phyloP scores from a whole-genome alignment of 176 grass and related monocot genomes.

The Pontederia paniculata region DNA sequence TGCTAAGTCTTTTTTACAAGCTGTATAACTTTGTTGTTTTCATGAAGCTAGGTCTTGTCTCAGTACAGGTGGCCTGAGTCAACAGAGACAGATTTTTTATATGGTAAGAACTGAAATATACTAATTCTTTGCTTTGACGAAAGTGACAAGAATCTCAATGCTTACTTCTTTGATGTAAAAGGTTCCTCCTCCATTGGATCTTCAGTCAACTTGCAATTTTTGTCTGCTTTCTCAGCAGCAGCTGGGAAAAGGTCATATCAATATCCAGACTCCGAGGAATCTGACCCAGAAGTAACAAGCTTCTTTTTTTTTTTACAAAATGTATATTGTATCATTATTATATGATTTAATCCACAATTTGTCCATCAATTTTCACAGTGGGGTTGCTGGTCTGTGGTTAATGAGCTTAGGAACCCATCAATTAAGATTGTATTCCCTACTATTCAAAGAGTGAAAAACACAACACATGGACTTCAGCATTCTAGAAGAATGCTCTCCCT shows the following conservation, averaged over 20 bases:
- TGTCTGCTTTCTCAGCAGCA: conserved; percentile 66
- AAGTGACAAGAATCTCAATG: conserved; percentile 5
- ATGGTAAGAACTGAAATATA: conserved; percentile 30
- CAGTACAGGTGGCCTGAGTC: conserved; percentile 75
- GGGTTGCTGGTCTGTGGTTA: conserved; percentile 63
- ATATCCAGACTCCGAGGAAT: conserved; percentile 63
- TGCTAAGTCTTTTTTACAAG: background rate
- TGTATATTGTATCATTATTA: conserved; percentile 7
- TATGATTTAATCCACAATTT: conserved; percentile 6
- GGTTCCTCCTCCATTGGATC: conserved; percentile 86
- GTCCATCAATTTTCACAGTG: conserved; percentile 38
- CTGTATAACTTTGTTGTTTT: conserved; percentile 19
- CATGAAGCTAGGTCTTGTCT: conserved; percentile 50
- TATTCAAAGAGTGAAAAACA: conserved; percentile 58
- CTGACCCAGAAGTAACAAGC: conserved; percentile 59
- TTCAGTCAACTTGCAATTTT: conserved; percentile 67
- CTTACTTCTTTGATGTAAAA: conserved; percentile 25
- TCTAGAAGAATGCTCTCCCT: conserved; percentile 68
- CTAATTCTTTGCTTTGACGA: background rate
- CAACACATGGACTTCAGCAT: conserved; percentile 43
- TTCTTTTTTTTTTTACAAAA: conserved; percentile 14
- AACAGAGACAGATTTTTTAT: conserved; percentile 79
- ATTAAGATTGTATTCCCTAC: conserved; percentile 78
- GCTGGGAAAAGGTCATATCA: conserved; percentile 45
- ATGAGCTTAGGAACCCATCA: conserved; percentile 60